phyloP scores from a whole-genome alignment of 805 yeast genomes.

The Yamadazyma akitaensis region DNA sequence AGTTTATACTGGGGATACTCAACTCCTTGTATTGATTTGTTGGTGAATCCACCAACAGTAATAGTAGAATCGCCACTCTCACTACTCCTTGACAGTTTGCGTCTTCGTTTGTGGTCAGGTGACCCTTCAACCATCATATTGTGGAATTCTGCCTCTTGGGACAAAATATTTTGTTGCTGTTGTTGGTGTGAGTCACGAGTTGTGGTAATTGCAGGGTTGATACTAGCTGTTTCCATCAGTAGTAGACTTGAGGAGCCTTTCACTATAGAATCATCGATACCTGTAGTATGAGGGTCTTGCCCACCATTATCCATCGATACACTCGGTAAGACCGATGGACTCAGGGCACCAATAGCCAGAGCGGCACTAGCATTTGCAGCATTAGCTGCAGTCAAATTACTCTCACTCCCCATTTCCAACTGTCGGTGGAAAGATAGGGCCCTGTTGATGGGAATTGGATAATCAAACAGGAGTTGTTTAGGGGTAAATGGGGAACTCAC shows the following conservation, averaged over 20 bases:
- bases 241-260: not conserved
- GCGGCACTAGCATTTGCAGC: conserved; percentile 8
- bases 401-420: conserved; percentile 5
- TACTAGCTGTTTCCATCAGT: not conserved
- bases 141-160: not conserved
- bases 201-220: conserved; percentile 1
- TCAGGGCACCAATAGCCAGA: conserved; percentile 6
- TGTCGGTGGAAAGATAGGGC: conserved; percentile 14
- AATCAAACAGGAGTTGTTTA: conserved; percentile 10
- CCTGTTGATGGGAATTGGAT: conserved; percentile 14
- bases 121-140: conserved; percentile 1
- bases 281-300: not conserved
- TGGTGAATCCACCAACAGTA: not conserved
- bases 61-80: not conserved
- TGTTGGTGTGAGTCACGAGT: not conserved
- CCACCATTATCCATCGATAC: not conserved
- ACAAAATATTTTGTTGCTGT: too few species aligned
- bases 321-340: conserved; percentile 4
- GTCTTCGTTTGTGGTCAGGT: conserved; percentile 2
- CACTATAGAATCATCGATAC: not conserved
- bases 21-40: conserved; percentile 4
- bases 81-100: conserved; percentile 8
- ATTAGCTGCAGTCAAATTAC: conserved; percentile 4
- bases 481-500: conserved; percentile 14
- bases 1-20: conserved; percentile 23